Evolutionary conservation across 2,329 filamentous ascomycete species (phyloP).

Genomic region (Lecanicillium sp.): DNA sequence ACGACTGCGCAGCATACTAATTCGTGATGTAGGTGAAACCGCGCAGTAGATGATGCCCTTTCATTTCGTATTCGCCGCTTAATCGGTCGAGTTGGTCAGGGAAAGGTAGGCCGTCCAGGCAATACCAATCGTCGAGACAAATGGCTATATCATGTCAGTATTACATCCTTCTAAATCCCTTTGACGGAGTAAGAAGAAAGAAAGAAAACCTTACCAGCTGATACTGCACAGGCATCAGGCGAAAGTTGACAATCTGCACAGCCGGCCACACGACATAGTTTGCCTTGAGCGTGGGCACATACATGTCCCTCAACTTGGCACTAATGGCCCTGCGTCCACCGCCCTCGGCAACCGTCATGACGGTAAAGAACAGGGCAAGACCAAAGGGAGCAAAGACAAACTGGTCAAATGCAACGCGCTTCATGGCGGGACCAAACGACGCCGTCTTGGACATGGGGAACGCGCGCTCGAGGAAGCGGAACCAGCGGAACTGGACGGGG

Average conservation of each 20-base stretch:
- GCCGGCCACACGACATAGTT: slow-evolving; percentile 94
- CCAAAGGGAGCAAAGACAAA: slow-evolving; percentile 86
- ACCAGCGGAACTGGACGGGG: slow-evolving; percentile 93
- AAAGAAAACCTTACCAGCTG: slow-evolving; percentile 95
- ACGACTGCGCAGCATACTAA: no score
- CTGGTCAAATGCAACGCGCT: slow-evolving; percentile 88
- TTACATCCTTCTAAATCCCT: no score
- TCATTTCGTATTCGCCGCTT: slow-evolving; percentile 27
- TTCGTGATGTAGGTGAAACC: no score
- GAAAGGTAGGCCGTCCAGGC: slow-evolving; percentile 97
- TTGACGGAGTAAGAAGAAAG: slow-evolving; percentile 19
- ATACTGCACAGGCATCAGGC: slow-evolving; percentile 88
- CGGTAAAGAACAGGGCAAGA: slow-evolving; percentile 83
- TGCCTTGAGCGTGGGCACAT: slow-evolving; percentile 86
- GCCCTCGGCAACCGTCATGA: slow-evolving; percentile 93
- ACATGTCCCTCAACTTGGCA: slow-evolving; percentile 88
- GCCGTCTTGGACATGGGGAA: slow-evolving; percentile 79
- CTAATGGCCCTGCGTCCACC: slow-evolving; percentile 72
- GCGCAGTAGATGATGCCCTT: no score
- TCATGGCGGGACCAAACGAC: slow-evolving; percentile 70
- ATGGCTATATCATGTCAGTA: slow-evolving; percentile 53
- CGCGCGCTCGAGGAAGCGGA: slow-evolving; percentile 68
- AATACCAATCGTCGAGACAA: slow-evolving; percentile 92
- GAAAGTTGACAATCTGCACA: slow-evolving; percentile 95
- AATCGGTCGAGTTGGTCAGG: slow-evolving; percentile 78